Conservation (phyloP, 805 yeast genomes). For the Lipomyces spencermartinsiae region DNA sequence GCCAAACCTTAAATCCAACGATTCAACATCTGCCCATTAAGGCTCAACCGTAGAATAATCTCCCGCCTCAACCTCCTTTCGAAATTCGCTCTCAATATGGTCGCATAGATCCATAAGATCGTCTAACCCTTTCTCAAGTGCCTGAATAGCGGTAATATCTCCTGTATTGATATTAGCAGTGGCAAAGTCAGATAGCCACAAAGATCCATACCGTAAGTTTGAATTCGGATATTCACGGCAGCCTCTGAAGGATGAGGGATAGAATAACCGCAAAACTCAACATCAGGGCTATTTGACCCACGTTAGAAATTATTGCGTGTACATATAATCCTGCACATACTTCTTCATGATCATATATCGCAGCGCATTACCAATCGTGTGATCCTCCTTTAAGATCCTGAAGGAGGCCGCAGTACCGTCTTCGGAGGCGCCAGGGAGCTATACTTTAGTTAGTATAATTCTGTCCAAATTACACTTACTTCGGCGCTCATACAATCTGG, state of each 20-base stretch:
- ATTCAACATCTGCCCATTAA: not conserved
- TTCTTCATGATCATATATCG: slow-evolving; percentile 96
- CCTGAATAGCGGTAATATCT: slow-evolving; percentile 84
- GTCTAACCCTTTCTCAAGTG: slow-evolving; percentile 87
- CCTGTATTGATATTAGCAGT: slow-evolving; percentile 38
- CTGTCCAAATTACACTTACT: not conserved
- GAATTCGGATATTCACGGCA: slow-evolving; percentile 86
- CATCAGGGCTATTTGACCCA: slow-evolving; percentile 67
- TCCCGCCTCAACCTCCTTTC: slow-evolving; percentile 67
- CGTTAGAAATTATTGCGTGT: not conserved
- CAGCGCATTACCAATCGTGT: slow-evolving; percentile 91
- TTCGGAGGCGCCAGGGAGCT: slow-evolving; percentile 84
- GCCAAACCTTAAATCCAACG: not conserved
- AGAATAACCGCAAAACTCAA: slow-evolving; percentile 97
- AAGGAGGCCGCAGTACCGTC: slow-evolving; percentile 96
- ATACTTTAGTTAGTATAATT: slow-evolving; percentile 11
- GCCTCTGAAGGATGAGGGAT: slow-evolving; percentile 98
- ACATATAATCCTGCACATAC: slow-evolving; percentile 29
- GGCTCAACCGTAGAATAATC: slow-evolving; percentile 47
- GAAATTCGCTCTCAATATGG: slow-evolving; percentile 79
- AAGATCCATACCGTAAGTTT: slow-evolving; percentile 74
- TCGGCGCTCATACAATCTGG: slow-evolving; percentile 39
- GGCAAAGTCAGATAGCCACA: not conserved
- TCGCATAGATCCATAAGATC: slow-evolving; percentile 83
- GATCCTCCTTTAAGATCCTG: slow-evolving; percentile 92